phyloP scores from a whole-genome alignment of 768 basidiomycete genomes.

The Gloeophyllum trabeum region DNA sequence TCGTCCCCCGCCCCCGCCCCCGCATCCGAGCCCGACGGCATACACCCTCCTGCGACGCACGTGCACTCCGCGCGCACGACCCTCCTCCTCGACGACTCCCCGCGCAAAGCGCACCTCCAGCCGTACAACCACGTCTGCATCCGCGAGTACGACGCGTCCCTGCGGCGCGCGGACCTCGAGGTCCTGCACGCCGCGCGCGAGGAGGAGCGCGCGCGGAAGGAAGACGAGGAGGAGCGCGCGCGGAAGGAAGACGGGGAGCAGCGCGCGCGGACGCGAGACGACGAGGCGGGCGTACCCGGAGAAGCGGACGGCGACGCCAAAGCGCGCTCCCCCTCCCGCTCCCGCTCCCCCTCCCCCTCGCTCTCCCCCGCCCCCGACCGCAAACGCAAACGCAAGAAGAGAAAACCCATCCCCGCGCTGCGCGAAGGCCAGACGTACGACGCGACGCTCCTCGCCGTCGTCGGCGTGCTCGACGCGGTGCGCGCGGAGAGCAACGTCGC shows the following conservation, averaged over 20 bases:
- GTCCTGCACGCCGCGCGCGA: constrained; percentile 11
- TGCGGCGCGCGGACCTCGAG: constrained; percentile 27
- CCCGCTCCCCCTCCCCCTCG: background rate
- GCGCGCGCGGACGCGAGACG: background rate
- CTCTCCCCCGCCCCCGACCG: background rate
- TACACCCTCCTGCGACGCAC: background rate
- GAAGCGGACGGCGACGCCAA: background rate
- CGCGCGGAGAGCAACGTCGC: constrained; percentile 54
- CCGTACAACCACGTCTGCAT: constrained; percentile 79
- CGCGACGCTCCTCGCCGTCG: constrained; percentile 47
- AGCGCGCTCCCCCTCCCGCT: background rate
- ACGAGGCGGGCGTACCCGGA: background rate
- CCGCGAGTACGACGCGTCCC: constrained; percentile 44
- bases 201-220: constrained; percentile 7
- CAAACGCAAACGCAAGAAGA: constrained; percentile 5
- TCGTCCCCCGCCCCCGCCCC: background rate
- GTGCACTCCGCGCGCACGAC: constrained; percentile 35
- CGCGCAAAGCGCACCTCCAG: constrained; percentile 48
- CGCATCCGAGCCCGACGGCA: background rate
- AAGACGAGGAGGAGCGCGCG: constrained; percentile 4
- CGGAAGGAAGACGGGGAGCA: background rate
- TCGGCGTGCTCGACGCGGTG: constrained; percentile 53
- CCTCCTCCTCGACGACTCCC: constrained; percentile 41
- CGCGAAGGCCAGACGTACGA: constrained; percentile 23
- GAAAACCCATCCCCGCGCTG: constrained; percentile 5